These are phyloP conservation scores for Myxozyma neglecta DNA, from an alignment of 805 yeast species.

Conservation along the genomic window DNA sequence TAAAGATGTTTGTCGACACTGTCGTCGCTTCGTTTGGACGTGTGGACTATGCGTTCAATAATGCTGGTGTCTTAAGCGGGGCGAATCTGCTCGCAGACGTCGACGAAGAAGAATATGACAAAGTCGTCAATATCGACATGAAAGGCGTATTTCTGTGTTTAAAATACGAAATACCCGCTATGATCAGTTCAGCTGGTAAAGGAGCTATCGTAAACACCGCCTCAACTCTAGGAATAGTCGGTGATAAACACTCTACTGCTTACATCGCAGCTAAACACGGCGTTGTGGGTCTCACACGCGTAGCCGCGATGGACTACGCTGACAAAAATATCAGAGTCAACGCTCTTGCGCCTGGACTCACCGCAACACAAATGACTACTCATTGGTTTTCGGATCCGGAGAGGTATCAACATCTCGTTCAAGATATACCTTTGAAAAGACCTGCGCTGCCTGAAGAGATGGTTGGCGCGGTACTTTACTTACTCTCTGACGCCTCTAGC, in stretches of 20 bases:
- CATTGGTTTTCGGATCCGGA: conserved; percentile 42
- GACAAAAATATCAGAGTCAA: conserved; percentile 56
- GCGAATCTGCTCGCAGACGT: conserved; percentile 39
- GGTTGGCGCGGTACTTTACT: conserved; percentile 57
- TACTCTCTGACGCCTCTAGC: conserved; percentile 53
- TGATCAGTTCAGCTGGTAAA: conserved; percentile 36
- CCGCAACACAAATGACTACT: conserved; percentile 58
- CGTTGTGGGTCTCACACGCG: conserved; percentile 41
- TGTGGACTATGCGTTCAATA: conserved; percentile 78
- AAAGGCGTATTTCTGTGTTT: conserved; percentile 42
- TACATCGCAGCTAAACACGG: conserved; percentile 45
- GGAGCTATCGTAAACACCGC: conserved; percentile 42
- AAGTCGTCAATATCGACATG: conserved; percentile 41
- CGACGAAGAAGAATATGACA: conserved; percentile 41
- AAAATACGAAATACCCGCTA: conserved; percentile 41
- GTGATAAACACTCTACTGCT: conserved; percentile 42
- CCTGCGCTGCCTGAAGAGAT: conserved; percentile 65
- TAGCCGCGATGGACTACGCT: conserved; percentile 61
- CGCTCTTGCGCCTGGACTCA: conserved; percentile 60
- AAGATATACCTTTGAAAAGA: conserved; percentile 52
- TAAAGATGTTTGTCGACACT: conserved; percentile 45
- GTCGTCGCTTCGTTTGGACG: conserved; percentile 69
- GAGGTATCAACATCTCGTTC: conserved; percentile 40
- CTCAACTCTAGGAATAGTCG: conserved; percentile 42
- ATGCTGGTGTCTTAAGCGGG: conserved; percentile 69